Conservation (phyloP, 352 stramenopile species). For the Phytopythium delawarense region DNA sequence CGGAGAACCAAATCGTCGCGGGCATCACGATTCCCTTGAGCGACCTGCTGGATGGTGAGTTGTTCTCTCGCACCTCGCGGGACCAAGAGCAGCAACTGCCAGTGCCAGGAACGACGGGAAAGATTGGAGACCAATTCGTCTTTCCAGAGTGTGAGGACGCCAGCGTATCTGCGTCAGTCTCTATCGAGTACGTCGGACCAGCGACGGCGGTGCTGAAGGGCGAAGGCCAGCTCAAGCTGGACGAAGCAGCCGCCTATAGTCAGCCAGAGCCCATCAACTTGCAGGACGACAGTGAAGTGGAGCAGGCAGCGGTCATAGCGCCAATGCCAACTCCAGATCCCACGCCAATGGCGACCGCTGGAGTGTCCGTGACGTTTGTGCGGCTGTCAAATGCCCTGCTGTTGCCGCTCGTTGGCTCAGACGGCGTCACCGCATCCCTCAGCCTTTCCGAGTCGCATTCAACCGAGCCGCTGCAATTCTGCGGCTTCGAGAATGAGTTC, state of each 20-base stretch:
- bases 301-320: not conserved
- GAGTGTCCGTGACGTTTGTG: not conserved
- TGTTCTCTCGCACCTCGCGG: conserved; percentile 3
- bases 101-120: conserved; percentile 7
- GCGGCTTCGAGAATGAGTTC: conserved; percentile 5
- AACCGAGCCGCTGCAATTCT: not conserved
- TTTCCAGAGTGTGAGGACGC: conserved; percentile 35
- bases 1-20: conserved; percentile 52
- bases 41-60: conserved; percentile 22
- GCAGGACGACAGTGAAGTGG: not conserved
- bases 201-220: not conserved
- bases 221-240: not conserved
- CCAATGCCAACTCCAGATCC: not conserved
- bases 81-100: not conserved
- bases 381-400: not conserved
- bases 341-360: not conserved
- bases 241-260: not conserved
- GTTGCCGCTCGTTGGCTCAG: not conserved
- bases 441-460: not conserved
- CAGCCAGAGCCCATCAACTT: not conserved
- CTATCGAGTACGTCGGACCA: conserved; percentile 25
- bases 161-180: conserved; percentile 26
- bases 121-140: conserved; percentile 32
- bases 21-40: conserved; percentile 51
- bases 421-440: not conserved